Evolutionary conservation across 2,329 filamentous ascomycete genomes (phyloP).

Genomic region (Cladorrhinum sp.): DNA sequence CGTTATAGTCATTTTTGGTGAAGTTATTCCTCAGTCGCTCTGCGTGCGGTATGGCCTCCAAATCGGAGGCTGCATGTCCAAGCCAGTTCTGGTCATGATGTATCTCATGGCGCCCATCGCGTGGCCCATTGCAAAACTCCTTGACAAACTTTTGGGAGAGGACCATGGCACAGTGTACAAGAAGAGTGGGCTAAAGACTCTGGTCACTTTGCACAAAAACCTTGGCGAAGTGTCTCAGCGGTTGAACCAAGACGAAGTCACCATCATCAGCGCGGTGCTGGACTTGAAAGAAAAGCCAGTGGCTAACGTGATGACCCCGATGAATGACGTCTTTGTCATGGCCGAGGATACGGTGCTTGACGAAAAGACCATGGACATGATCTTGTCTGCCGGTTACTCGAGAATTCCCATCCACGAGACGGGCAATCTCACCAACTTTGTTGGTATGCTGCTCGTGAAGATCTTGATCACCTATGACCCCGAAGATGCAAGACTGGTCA

Average conservation of each 20-base stretch:
- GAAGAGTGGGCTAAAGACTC: conserved; percentile 93
- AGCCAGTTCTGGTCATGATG: conserved; percentile 84
- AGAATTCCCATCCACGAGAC: conserved; percentile 91
- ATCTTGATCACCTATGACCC: conserved; percentile 98
- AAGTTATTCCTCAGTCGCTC: conserved; percentile 91
- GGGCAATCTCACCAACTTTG: conserved; percentile 80
- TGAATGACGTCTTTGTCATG: conserved; percentile 96
- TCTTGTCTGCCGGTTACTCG: conserved; percentile 91
- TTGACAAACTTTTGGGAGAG: conserved; percentile 88
- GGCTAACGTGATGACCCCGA: conserved; percentile 95
- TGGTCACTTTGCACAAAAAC: conserved; percentile 92
- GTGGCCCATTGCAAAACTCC: conserved; percentile 92
- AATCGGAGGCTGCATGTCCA: conserved; percentile 92
- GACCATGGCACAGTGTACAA: conserved; percentile 98
- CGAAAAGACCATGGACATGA: conserved; percentile 90
- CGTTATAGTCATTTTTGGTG: conserved; percentile 85
- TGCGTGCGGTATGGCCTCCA: conserved; percentile 94
- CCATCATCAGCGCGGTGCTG: conserved; percentile 94
- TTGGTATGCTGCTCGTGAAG: conserved; percentile 97
- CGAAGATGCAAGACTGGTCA: conserved; percentile 81
- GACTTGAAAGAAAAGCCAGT: conserved; percentile 96
- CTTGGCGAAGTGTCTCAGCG: conserved; percentile 83
- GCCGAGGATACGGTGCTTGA: conserved; percentile 92
- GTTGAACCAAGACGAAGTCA: conserved; percentile 95
- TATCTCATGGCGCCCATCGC: conserved; percentile 85